phyloP scores from a whole-genome alignment of 2,329 filamentous ascomycete species.

The Lasiodiplodia sp. region DNA sequence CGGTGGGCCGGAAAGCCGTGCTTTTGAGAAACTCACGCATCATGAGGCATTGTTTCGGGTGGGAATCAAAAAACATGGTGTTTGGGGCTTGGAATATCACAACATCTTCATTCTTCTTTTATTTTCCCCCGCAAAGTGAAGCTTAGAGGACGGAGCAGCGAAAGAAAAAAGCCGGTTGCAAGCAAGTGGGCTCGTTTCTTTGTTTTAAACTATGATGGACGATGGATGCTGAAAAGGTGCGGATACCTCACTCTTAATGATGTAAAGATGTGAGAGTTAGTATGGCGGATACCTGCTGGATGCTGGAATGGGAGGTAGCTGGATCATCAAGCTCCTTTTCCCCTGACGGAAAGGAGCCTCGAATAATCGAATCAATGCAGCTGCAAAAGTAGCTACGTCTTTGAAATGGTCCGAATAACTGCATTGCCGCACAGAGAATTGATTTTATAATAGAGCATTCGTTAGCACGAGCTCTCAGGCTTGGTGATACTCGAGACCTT shows the following conservation, averaged over 20 bases:
- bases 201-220: background rate
- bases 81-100: slow-evolving; percentile 23
- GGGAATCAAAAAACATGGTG: slow-evolving; percentile 21
- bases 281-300: slow-evolving; percentile 13
- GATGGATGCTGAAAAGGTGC: background rate
- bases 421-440: background rate
- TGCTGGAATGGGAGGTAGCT: background rate
- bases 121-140: background rate
- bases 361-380: slow-evolving; percentile 7
- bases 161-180: slow-evolving; percentile 3
- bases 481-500: background rate
- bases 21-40: slow-evolving; percentile 20
- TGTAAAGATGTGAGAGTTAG: background rate
- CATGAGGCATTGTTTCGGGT: slow-evolving; percentile 21
- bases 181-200: slow-evolving; percentile 14
- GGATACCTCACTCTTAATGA: slow-evolving; percentile 1
- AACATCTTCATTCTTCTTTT: slow-evolving; percentile 17
- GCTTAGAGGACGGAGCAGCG: background rate
- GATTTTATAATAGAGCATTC: background rate
- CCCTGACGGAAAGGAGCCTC: background rate
- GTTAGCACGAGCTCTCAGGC: background rate
- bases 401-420: background rate
- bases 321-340: background rate
- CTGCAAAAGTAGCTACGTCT: slow-evolving; percentile 8
- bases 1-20: background rate